These are phyloP conservation scores for Phytopythium oedochilum DNA, from an alignment of 352 stramenopile genomes.

Conservation along the genomic window DNA sequence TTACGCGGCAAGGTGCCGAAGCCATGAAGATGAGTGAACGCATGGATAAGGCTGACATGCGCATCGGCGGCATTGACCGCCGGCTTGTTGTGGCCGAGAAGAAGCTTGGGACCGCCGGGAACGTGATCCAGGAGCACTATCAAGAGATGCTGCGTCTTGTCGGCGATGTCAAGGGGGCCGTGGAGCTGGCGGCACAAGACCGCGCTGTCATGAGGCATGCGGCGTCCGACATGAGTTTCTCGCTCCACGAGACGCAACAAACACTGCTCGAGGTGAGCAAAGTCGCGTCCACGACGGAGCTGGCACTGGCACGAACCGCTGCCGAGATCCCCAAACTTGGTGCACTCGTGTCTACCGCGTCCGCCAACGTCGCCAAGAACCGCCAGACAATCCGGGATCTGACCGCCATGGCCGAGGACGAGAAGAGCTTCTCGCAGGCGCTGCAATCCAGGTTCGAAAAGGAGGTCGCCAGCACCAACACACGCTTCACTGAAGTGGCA, in stretches of 20 bases:
- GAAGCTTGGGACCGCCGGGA: constrained; percentile 24
- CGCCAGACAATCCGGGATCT: constrained; percentile 34
- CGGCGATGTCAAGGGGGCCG: constrained; percentile 10
- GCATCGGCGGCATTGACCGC: constrained; percentile 29
- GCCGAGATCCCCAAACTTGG: constrained; percentile 53
- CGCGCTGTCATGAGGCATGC: constrained; percentile 33
- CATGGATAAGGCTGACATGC: constrained; percentile 21
- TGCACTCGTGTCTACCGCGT: constrained; percentile 27
- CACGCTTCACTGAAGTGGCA: constrained; percentile 21
- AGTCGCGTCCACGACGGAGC: constrained; percentile 30
- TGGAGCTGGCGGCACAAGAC: constrained; percentile 34
- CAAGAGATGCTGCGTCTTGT: constrained; percentile 35
- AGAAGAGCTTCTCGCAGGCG: constrained; percentile 15
- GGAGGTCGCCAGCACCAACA: constrained; percentile 16
- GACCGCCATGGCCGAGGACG: constrained; percentile 23
- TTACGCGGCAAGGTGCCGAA: constrained; percentile 28
- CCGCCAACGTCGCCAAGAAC: constrained; percentile 37
- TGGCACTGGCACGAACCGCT: constrained; percentile 30
- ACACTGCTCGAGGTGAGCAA: constrained; percentile 42
- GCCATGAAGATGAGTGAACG: constrained; percentile 25
- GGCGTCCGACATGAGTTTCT: constrained; percentile 25
- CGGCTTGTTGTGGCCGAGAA: constrained; percentile 42
- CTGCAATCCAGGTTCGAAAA: constrained; percentile 25
- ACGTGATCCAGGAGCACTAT: constrained; percentile 35
- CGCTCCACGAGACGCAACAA: constrained; percentile 43